Evolutionary conservation across 352 stramenopile genomes (phyloP).

Genomic region (Blastocystis hominis): DNA sequence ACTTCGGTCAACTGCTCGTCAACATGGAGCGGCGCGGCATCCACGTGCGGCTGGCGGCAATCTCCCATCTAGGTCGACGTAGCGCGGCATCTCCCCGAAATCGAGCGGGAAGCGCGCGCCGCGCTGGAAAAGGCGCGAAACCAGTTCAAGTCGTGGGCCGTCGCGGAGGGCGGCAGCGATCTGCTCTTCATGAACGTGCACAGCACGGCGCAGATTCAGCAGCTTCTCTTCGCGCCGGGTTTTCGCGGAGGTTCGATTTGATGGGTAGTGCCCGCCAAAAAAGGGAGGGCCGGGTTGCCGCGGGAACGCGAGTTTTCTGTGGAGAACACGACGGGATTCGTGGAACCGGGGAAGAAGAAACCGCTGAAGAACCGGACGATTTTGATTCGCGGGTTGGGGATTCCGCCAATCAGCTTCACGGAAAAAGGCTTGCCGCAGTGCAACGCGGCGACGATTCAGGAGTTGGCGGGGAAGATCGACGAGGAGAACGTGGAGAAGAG

Average conservation of each 20-base stretch:
- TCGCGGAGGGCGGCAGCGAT: slow-evolving; percentile 76
- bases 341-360: slow-evolving; percentile 61
- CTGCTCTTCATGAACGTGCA: slow-evolving; percentile 86
- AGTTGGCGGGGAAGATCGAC: slow-evolving; percentile 81
- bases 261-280: slow-evolving; percentile 41
- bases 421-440: slow-evolving; percentile 78
- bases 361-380: slow-evolving; percentile 61
- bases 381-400: slow-evolving; percentile 73
- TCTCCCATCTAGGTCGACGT: slow-evolving; percentile 66
- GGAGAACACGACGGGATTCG: slow-evolving; percentile 62
- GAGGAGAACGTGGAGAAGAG: slow-evolving; percentile 64
- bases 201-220: slow-evolving; percentile 81
- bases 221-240: slow-evolving; percentile 84
- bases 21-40: slow-evolving; percentile 91
- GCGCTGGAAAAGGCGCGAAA: slow-evolving; percentile 66
- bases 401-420: slow-evolving; percentile 74
- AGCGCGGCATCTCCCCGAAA: slow-evolving; percentile 76
- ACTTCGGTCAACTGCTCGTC: slow-evolving; percentile 93
- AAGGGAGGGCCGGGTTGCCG: slow-evolving; percentile 67
- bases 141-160: slow-evolving; percentile 80
- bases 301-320: slow-evolving; percentile 71
- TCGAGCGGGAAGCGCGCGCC: slow-evolving; percentile 78
- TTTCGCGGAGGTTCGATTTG: neutral
- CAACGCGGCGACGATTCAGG: slow-evolving; percentile 81
- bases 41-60: slow-evolving; percentile 65